A percentile compares a stretch with the other conserved stretches of the same genome.
phyloP scores from a whole-genome alignment of 257 asterid genomes.

The Lithospermum erythrorhizon region DNA sequence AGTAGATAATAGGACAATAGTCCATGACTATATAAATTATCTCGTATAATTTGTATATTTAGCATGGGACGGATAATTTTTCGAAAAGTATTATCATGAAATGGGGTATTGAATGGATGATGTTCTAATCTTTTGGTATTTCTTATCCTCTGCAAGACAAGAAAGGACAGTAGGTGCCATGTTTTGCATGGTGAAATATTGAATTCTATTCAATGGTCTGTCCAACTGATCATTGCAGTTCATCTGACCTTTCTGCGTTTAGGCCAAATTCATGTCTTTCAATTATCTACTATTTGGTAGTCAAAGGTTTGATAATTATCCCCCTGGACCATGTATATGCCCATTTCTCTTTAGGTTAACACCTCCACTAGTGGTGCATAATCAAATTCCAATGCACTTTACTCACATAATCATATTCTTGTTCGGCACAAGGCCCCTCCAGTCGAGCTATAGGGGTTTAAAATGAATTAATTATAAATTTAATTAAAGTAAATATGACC shows the following conservation, averaged over 20 bases:
- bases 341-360: constrained; percentile 6
- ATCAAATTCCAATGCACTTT: too few relatives aligned
- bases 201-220: not conserved
- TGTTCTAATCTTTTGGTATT: not conserved
- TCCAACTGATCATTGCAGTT: not conserved
- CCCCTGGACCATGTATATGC: not conserved
- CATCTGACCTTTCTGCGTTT: not conserved
- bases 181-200: not conserved
- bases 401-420: too few relatives aligned
- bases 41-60: too few relatives aligned
- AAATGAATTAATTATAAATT: too few relatives aligned
- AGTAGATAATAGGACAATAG: too few relatives aligned
- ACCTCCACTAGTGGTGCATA: too few relatives aligned
- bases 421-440: too few relatives aligned
- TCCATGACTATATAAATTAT: too few relatives aligned
- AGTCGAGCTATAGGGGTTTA: too few relatives aligned
- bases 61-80: not conserved
- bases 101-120: not conserved
- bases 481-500: too few relatives aligned
- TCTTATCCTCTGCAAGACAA: not conserved
- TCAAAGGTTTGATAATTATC: not conserved
- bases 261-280: not conserved
- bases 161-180: not conserved
- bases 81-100: not conserved
- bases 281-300: not conserved